phyloP scores from a whole-genome alignment of 306 rosid genomes.

The Quercus wislizeni region DNA sequence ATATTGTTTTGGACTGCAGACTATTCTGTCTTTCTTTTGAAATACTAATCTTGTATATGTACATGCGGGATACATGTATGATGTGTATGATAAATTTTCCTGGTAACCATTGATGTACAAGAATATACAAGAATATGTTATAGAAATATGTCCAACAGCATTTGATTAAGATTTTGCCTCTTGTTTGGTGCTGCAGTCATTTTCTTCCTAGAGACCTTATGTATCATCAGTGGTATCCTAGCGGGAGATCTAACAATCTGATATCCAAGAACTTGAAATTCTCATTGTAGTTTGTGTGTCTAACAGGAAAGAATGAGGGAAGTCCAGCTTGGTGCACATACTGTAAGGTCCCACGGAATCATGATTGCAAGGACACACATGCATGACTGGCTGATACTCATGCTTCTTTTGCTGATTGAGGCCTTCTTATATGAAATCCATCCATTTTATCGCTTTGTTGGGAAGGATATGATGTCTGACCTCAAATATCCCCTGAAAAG shows the following conservation, averaged over 20 bases:
- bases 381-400: conserved; percentile 85
- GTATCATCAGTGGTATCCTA: conserved; percentile 3
- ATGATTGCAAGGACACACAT: conserved; percentile 55
- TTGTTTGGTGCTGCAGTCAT: conserved; percentile 5
- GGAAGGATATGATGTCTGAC: conserved; percentile 85
- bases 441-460: conserved; percentile 89
- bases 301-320: conserved; percentile 46
- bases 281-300: conserved; percentile 6
- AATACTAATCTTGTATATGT: background rate
- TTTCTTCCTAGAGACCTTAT: background rate
- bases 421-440: conserved; percentile 36
- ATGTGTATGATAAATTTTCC: background rate
- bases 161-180: conserved; percentile 2
- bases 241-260: background rate
- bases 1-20: background rate
- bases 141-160: background rate
- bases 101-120: background rate
- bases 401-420: conserved; percentile 56
- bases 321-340: conserved; percentile 68
- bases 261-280: conserved; percentile 14
- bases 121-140: conserved; percentile 10
- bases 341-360: conserved; percentile 75
- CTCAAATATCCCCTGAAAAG: conserved; percentile 79
- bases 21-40: background rate
- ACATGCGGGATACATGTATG: background rate